These are phyloP conservation scores for Aspergillus sp. DNA, from an alignment of 2,329 filamentous ascomycete species.

Conservation along the genomic window DNA sequence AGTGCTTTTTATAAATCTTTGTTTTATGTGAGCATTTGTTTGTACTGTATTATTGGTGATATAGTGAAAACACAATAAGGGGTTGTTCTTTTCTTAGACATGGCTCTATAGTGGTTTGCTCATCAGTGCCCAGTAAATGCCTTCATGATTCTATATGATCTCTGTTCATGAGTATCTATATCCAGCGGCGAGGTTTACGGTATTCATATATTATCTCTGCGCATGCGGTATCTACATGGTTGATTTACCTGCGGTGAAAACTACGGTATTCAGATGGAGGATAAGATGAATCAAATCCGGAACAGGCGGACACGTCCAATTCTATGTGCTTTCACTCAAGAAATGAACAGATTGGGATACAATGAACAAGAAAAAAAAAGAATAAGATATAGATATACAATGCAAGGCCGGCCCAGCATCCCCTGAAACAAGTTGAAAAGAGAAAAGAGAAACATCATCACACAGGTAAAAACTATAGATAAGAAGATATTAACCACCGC, in stretches of 20 bases:
- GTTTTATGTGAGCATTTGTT: constrained; percentile 17
- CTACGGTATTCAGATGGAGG: background rate
- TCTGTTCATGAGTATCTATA: background rate
- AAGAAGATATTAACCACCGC: constrained; percentile 11
- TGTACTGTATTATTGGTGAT: constrained; percentile 23
- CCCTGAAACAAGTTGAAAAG: constrained; percentile 7
- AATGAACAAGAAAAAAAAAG: constrained; percentile 1
- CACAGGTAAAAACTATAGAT: constrained; percentile 12
- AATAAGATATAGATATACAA: constrained; percentile 30
- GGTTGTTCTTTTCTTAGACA: constrained; percentile 4
- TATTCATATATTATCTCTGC: no score
- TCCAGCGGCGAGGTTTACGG: no score
- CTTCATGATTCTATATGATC: no score
- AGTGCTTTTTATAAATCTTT: constrained; percentile 21
- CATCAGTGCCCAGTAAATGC: no score
- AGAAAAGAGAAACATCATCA: constrained; percentile 5
- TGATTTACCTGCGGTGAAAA: background rate
- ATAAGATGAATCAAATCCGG: background rate
- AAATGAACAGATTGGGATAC: background rate
- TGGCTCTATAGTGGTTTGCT: no score
- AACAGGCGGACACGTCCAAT: background rate
- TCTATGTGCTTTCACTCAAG: background rate
- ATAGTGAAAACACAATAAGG: constrained; percentile 16
- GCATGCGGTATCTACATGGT: no score
- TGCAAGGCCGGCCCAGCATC: constrained; percentile 21